These are phyloP conservation scores for Saccharomyces hybrid DNA, from an alignment of 1,139 yeast genomes.

Conservation along the genomic window DNA sequence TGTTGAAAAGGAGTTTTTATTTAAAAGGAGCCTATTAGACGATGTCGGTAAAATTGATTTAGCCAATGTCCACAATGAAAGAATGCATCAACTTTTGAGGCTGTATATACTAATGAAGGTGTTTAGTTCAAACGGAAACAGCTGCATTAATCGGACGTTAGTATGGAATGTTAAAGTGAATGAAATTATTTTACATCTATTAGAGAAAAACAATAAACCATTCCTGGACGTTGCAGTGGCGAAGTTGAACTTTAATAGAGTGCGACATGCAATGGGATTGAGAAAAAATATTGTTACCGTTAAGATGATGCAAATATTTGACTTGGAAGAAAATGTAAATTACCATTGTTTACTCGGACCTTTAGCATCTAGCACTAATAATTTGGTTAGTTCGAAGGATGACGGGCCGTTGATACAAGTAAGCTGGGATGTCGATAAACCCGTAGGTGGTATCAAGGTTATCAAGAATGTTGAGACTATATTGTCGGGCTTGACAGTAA, in stretches of 20 bases:
- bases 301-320: slow-evolving; percentile 62
- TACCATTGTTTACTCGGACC: slow-evolving; percentile 73
- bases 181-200: slow-evolving; percentile 64
- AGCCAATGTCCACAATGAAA: slow-evolving; percentile 27
- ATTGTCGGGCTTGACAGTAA: slow-evolving; percentile 49
- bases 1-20: slow-evolving; percentile 38
- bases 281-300: slow-evolving; percentile 55
- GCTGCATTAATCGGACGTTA: slow-evolving; percentile 25
- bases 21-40: slow-evolving; percentile 31
- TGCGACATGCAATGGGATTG: slow-evolving; percentile 55
- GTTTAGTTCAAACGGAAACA: slow-evolving; percentile 26
- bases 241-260: slow-evolving; percentile 51
- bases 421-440: slow-evolving; percentile 57
- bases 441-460: slow-evolving; percentile 62
- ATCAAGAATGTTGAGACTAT: slow-evolving; percentile 47
- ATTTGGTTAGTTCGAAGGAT: slow-evolving; percentile 7
- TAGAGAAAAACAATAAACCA: slow-evolving; percentile 53
- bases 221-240: slow-evolving; percentile 68
- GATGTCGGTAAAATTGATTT: slow-evolving; percentile 32
- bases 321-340: slow-evolving; percentile 49
- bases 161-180: slow-evolving; percentile 63
- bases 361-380: slow-evolving; percentile 12
- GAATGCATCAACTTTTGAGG: slow-evolving; percentile 27
- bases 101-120: slow-evolving; percentile 32
- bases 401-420: slow-evolving; percentile 37